Conservation (phyloP, 495 filamentous ascomycete species). For the Aspergillus mulundensis region DNA sequence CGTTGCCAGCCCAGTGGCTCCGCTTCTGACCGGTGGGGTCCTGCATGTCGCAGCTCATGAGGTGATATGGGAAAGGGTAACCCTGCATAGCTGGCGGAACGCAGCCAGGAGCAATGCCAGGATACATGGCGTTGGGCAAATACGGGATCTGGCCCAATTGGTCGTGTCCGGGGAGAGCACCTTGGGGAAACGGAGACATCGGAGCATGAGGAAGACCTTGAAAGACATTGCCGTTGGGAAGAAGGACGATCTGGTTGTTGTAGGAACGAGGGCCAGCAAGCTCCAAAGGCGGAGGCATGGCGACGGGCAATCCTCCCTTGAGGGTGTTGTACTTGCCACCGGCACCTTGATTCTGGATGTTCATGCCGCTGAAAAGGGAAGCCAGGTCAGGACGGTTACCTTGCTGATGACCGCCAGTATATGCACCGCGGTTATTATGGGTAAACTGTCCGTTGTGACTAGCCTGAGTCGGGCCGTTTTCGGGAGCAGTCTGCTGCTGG, state of each 20-base stretch:
- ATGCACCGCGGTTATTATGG: constrained; percentile 13
- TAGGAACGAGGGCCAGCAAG: constrained; percentile 27
- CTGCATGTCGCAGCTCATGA: constrained; percentile 24
- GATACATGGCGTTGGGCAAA: constrained; percentile 24
- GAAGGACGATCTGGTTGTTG: constrained; percentile 28
- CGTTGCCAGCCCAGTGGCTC: constrained; percentile 15
- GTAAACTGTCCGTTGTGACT: constrained; percentile 22
- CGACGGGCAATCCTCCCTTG: constrained; percentile 21
- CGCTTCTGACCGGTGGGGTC: constrained; percentile 5
- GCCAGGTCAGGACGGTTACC: constrained; percentile 16
- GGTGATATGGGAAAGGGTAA: constrained; percentile 30
- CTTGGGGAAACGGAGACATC: constrained; percentile 22
- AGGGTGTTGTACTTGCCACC: constrained; percentile 24
- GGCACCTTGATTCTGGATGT: constrained; percentile 24
- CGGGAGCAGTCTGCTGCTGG: constrained; percentile 26
- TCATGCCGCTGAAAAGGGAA: constrained; percentile 22
- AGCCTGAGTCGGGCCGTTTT: constrained; percentile 26
- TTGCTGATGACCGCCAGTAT: constrained; percentile 12
- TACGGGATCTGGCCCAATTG: constrained; percentile 31
- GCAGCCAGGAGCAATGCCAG: constrained; percentile 7
- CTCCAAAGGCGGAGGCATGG: constrained; percentile 29
- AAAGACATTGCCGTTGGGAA: constrained; percentile 27
- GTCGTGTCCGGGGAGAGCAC: constrained; percentile 23
- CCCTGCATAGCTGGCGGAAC: constrained; percentile 19
- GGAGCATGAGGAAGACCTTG: constrained; percentile 25